These are phyloP conservation scores for Triglochin maritima DNA, from an alignment of 106 monocot genomes.

Conservation along the genomic window DNA sequence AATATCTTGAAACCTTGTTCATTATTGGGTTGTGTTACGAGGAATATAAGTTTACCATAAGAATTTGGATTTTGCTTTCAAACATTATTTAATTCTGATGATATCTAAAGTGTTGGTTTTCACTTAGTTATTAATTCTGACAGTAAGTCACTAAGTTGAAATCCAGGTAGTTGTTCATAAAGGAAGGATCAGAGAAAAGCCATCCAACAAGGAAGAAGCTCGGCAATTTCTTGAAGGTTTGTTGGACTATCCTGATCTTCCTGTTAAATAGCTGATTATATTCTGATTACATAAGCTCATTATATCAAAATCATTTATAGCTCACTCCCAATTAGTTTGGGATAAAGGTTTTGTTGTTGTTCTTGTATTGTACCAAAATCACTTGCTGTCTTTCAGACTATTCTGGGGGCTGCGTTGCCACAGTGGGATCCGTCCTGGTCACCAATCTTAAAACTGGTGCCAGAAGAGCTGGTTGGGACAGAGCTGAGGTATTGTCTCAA, in stretches of 20 bases:
- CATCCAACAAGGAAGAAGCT: constrained; percentile 74
- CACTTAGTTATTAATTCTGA: neutral
- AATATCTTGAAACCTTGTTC: no score
- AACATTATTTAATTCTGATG: neutral
- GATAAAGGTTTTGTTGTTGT: neutral
- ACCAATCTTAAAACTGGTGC: constrained; percentile 76
- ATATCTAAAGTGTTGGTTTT: neutral
- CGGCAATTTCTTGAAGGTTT: constrained; percentile 80
- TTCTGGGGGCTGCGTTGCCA: constrained; percentile 60
- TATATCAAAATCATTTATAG: neutral
- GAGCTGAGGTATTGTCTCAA: constrained; percentile 45
- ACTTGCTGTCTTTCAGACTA: constrained; percentile 45
- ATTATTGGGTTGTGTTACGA: neutral
- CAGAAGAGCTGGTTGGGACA: constrained; percentile 71
- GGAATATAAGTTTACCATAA: neutral
- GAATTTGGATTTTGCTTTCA: neutral
- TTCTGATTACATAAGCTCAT: constrained; percentile 2
- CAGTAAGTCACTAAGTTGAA: neutral
- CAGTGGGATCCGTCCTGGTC: constrained; percentile 83
- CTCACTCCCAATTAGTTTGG: neutral
- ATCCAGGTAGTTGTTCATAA: constrained; percentile 87
- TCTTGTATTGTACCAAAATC: neutral
- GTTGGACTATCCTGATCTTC: neutral
- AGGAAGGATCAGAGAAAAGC: constrained; percentile 85
- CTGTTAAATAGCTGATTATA: neutral